phyloP scores from a whole-genome alignment of 176 grass and related monocot genomes.

The Avena atlantica region DNA sequence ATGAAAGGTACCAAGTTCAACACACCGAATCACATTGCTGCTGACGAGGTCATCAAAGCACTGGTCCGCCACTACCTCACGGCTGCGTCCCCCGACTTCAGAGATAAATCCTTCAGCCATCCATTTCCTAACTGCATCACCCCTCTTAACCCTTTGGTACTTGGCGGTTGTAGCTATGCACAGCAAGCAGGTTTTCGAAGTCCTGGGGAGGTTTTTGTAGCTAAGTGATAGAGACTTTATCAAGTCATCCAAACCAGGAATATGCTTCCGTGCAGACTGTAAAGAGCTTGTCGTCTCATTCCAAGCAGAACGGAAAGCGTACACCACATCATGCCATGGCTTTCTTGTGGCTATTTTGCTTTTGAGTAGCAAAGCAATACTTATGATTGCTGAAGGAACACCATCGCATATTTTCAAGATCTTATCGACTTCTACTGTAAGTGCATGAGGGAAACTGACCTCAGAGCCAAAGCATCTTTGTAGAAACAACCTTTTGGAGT shows the following conservation, averaged over 20 bases:
- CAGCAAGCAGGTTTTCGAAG: conserved; percentile 27
- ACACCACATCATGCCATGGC: background rate
- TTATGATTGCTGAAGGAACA: conserved; percentile 22
- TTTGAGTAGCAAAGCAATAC: conserved; percentile 22
- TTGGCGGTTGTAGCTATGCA: conserved; percentile 11
- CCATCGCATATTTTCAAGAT: conserved; percentile 10
- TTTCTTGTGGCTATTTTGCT: background rate
- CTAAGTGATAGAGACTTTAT: background rate
- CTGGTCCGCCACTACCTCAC: background rate
- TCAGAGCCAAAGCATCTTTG: background rate
- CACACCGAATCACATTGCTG: conserved; percentile 26
- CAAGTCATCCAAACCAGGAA: background rate
- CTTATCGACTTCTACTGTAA: background rate
- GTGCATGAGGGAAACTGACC: background rate
- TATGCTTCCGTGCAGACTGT: background rate
- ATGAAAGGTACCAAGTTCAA: background rate
- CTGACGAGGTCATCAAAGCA: conserved; percentile 37
- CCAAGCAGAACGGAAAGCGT: conserved; percentile 14
- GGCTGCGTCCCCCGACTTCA: background rate
- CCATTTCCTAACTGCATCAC: conserved; percentile 25
- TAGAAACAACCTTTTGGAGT: conserved; percentile 14
- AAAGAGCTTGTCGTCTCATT: background rate
- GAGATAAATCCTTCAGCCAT: conserved; percentile 30
- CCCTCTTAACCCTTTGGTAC: background rate
- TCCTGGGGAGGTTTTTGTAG: background rate